Evolutionary conservation across 225 moss, liverwort and hornwort species (phyloP), one percentile per base, ranked within the genome.

Genomic region (Rhytidiadelphus loreus): DNA sequence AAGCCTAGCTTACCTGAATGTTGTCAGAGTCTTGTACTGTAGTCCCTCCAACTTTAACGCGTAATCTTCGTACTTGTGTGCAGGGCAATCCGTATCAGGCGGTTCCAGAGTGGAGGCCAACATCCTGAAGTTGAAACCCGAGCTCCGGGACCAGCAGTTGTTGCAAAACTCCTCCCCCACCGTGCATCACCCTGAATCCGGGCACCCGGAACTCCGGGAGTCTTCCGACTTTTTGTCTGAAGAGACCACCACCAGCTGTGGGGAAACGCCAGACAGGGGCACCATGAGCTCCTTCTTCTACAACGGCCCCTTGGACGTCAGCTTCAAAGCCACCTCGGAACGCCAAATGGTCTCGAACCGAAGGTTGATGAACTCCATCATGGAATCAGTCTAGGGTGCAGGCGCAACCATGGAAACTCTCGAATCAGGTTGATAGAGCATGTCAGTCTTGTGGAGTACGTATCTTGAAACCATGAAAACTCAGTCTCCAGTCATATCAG

Each of bases 251-350:
- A 93, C 91, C 12, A 92, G 92, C 90, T 92, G 88, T 18, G 84
- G 77, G 25, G 93, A 93, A 73, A 93, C 93, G 39, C 93, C 92
- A 4, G 92, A 92, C 84, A 32, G 91, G 37, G 91, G 88, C 81
- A 90, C 77, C 71, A 93, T 93, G 93, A 91, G 92, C 86, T 91
- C 93, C 30, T 93, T 93, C 87, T 93, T 93, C 92, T 93, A 92
- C 82, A 89, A 92, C 74, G 93, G 92, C 16, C 92, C 93, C 1
- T 84, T 92, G n/a, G 90, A 90, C 9, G 91, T 84, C 48, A 85
- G 79, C 68, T 93, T 93, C 91, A 92, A 93, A 62, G 90, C 91
- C 59, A 88, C 89, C 37, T 86, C 93, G 20, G 89, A 89, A 24
- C 89, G 89, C 48, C 92, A 91, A 30, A 30, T 80, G 90, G 89